phyloP scores from a whole-genome alignment of 2,329 filamentous ascomycete species.

The Xylariaceae sp. region DNA sequence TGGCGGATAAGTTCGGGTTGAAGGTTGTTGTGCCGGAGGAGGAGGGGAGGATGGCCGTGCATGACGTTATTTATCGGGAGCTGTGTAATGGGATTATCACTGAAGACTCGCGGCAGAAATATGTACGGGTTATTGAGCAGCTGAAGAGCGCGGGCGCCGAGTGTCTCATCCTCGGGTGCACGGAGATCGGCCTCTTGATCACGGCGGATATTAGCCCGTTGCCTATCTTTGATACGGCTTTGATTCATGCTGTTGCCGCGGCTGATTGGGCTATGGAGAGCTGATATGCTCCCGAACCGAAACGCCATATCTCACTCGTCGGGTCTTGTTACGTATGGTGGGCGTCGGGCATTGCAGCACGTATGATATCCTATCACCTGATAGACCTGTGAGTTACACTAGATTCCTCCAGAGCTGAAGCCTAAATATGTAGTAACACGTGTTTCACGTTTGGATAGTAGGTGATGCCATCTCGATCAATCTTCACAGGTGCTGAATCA shows the following conservation, averaged over 20 bases:
- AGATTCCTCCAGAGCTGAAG: too few species aligned
- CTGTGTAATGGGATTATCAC: constrained; percentile 16
- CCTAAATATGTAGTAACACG: not conserved
- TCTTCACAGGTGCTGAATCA: constrained; percentile 27
- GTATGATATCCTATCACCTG: too few species aligned
- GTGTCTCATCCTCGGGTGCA: constrained; percentile 24
- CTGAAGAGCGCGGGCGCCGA: constrained; percentile 17
- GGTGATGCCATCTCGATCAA: not conserved
- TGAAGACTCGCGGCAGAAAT: constrained; percentile 9
- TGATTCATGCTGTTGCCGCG: constrained; percentile 12
- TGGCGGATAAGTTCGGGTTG: constrained; percentile 18
- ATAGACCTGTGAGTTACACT: too few species aligned
- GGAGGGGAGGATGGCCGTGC: constrained; percentile 13
- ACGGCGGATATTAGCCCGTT: constrained; percentile 5
- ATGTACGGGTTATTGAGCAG: constrained; percentile 14
- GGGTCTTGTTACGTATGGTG: too few species aligned
- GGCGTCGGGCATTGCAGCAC: too few species aligned
- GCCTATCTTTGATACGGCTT: constrained; percentile 14
- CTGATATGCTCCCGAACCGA: too few species aligned
- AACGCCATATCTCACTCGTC: too few species aligned
- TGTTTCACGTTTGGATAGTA: not conserved
- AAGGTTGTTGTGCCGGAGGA: constrained; percentile 19
- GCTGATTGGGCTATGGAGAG: too few species aligned
- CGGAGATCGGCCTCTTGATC: constrained; percentile 20
- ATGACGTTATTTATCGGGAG: constrained; percentile 21